Conservation (phyloP, 2,329 filamentous ascomycete species). For the Trichophyton verrucosum region DNA sequence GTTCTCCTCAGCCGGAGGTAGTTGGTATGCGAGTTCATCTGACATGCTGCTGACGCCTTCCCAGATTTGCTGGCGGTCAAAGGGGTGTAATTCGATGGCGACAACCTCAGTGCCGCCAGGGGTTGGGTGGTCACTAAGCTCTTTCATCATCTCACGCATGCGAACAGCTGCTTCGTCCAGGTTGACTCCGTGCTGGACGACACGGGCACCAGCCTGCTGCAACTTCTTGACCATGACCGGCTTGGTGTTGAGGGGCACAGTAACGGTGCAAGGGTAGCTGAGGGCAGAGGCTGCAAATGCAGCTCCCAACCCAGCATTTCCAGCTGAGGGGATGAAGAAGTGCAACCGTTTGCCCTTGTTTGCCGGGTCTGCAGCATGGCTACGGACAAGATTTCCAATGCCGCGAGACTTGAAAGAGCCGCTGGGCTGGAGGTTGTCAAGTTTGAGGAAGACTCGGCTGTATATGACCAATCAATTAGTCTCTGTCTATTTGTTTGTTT, state of each 20-base stretch:
- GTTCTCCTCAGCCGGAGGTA: slow-evolving; percentile 24
- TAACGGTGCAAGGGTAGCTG: slow-evolving; percentile 57
- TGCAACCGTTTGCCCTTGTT: slow-evolving; percentile 39
- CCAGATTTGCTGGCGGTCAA: slow-evolving; percentile 36
- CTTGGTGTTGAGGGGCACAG: slow-evolving; percentile 55
- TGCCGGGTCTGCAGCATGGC: slow-evolving; percentile 32
- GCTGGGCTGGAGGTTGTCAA: slow-evolving; percentile 72
- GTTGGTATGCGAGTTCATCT: slow-evolving; percentile 32
- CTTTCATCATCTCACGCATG: slow-evolving; percentile 31
- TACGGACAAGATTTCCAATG: slow-evolving; percentile 58
- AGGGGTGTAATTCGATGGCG: slow-evolving; percentile 34
- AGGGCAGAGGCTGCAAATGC: slow-evolving; percentile 58
- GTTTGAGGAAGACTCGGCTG: slow-evolving; percentile 70
- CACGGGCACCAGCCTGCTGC: slow-evolving; percentile 52
- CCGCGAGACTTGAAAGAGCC: slow-evolving; percentile 78
- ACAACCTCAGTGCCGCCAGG: slow-evolving; percentile 18
- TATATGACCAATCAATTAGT: not conserved
- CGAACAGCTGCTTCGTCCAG: slow-evolving; percentile 57
- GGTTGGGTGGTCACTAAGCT: slow-evolving; percentile 8
- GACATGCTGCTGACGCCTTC: slow-evolving; percentile 35
- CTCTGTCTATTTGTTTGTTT: not conserved
- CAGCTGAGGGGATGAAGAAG: slow-evolving; percentile 71
- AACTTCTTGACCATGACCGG: slow-evolving; percentile 61
- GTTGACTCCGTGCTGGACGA: slow-evolving; percentile 55
- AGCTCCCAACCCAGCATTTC: slow-evolving; percentile 75